These are phyloP conservation scores for Thermomucor indicae-seudaticae DNA, from an alignment of 371 early-diverging fungal species.

Conservation along the genomic window DNA sequence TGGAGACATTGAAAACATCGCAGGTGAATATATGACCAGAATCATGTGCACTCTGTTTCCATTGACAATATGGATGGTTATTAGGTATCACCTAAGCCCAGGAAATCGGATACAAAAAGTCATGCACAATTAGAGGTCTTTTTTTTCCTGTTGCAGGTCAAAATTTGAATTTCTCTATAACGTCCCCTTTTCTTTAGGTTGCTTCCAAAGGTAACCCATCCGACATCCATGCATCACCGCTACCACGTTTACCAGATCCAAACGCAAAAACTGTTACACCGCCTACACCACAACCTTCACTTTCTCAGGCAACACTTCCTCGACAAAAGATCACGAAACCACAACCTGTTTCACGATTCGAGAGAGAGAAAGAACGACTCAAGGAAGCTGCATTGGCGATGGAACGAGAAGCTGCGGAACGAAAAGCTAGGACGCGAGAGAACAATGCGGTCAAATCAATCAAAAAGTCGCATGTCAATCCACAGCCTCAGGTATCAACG, in stretches of 20 bases:
- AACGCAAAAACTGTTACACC: neutral
- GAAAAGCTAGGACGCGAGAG: neutral
- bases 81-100: too few relatives aligned
- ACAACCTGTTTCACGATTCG: neutral
- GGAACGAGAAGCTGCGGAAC: conserved; percentile 1
- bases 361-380: conserved; percentile 9
- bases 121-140: too few relatives aligned
- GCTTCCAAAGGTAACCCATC: too few relatives aligned
- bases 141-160: too few relatives aligned
- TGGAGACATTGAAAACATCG: too few relatives aligned
- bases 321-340: neutral
- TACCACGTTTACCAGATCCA: neutral
- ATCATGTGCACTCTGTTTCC: too few relatives aligned
- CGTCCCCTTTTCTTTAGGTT: too few relatives aligned
- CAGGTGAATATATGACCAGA: too few relatives aligned
- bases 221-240: too few relatives aligned
- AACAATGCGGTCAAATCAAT: neutral
- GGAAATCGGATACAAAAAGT: too few relatives aligned
- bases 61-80: too few relatives aligned
- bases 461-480: neutral
- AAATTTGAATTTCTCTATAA: too few relatives aligned
- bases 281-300: conserved; percentile 14
- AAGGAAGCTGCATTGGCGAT: conserved; percentile 3
- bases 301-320: neutral
- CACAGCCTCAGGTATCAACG: conserved; percentile 1